These are phyloP conservation scores for Lepiota brunneoincarnata DNA, from an alignment of 768 basidiomycete genomes.

Conservation along the genomic window DNA sequence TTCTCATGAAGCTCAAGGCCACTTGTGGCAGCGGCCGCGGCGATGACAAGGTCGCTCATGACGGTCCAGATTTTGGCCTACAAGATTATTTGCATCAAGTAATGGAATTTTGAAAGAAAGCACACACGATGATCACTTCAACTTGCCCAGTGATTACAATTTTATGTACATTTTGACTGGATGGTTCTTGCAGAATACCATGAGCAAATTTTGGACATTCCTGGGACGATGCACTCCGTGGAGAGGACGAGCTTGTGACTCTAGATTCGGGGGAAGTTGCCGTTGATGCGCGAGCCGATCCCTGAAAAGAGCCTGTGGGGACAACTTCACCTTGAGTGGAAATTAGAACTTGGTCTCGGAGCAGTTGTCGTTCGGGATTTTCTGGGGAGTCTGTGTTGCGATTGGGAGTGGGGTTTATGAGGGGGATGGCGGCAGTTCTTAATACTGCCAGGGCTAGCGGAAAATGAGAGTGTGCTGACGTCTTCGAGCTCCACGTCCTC, in stretches of 20 bases:
- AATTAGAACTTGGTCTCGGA: not conserved
- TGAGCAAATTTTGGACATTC: slow-evolving; percentile 8
- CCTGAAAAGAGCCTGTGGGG: not conserved
- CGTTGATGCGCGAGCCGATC: not conserved
- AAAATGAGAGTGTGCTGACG: slow-evolving; percentile 47
- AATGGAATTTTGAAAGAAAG: not conserved
- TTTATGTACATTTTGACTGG: slow-evolving; percentile 25
- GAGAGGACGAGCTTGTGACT: no score
- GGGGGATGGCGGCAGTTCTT: not conserved
- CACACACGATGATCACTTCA: slow-evolving; percentile 60
- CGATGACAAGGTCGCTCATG: slow-evolving; percentile 62
- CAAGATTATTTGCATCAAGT: not conserved
- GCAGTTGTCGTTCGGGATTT: not conserved
- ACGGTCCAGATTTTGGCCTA: slow-evolving; percentile 72
- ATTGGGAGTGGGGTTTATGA: not conserved
- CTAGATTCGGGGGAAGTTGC: not conserved
- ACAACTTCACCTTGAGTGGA: not conserved
- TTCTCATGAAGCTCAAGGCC: slow-evolving; percentile 31
- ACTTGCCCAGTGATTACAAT: slow-evolving; percentile 59
- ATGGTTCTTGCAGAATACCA: slow-evolving; percentile 18
- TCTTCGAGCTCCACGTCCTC: slow-evolving; percentile 61
- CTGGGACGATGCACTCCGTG: not conserved
- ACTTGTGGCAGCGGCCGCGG: slow-evolving; percentile 24
- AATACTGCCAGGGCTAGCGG: slow-evolving; percentile 8
- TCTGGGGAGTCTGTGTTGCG: slow-evolving; percentile 3